A percentile compares a stretch with the other conserved stretches of the same genome.
Evolutionary conservation across 768 basidiomycete genomes (phyloP).

Genomic region (Termitomyces sp.): DNA sequence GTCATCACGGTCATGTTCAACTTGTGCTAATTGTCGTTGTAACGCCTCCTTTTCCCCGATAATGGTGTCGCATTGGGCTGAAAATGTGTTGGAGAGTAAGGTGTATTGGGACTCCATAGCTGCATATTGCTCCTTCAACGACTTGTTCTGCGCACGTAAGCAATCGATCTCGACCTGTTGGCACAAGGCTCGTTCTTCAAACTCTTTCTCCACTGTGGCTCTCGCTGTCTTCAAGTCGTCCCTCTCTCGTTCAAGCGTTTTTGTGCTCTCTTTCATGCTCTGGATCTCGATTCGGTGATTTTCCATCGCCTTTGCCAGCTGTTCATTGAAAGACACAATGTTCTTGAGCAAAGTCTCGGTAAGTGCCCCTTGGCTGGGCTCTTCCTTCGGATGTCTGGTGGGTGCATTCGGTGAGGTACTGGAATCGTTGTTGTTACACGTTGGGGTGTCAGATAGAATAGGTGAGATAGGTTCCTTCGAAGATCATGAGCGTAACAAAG

Average conservation of each 20-base stretch:
- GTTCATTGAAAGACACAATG: background rate
- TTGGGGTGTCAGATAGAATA: slow-evolving; percentile 1
- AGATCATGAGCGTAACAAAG: background rate
- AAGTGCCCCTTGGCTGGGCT: background rate
- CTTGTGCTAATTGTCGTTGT: background rate
- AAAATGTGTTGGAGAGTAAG: background rate
- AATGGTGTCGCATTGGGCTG: background rate
- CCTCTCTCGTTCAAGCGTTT: background rate
- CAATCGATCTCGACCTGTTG: background rate
- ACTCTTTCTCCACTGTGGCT: background rate
- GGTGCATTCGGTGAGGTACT: background rate
- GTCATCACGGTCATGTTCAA: background rate
- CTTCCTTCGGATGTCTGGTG: background rate
- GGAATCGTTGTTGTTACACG: background rate
- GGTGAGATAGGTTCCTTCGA: background rate
- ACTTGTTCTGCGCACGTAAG: background rate
- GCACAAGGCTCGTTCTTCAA: background rate
- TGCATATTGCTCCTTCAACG: background rate
- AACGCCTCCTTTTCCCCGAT: slow-evolving; percentile 1
- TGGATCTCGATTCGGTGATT: background rate
- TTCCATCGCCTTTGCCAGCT: background rate
- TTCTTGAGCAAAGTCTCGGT: slow-evolving; percentile 2
- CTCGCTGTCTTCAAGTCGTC: background rate
- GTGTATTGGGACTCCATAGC: background rate
- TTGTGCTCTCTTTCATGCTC: background rate